Base-by-base conservation (phyloP, 2,329 filamentous ascomycete species). In the Stachybotrys chlorohalonatus region DNA sequence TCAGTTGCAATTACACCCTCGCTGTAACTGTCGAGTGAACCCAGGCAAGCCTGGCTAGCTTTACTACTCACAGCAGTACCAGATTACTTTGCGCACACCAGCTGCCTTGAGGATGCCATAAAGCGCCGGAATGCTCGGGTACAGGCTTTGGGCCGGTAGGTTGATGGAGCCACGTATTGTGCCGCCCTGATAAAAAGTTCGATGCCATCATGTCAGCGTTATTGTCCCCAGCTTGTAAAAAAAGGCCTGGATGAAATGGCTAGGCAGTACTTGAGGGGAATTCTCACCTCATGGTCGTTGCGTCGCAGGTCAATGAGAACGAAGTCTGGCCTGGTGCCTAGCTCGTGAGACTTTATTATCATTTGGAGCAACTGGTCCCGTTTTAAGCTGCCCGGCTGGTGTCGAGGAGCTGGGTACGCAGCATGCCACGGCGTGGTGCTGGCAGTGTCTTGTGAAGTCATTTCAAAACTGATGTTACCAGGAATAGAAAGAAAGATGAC, bases 131-230 rank as follows among this genome's bases (percentile, higher is more conserved):
- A 79, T 68, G 4, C 68, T 71, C 0, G 71, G 69, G 47, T 72
- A 73, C 3, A 80, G 61, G 53, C 69, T 74, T 56, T 79, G 75
- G 1, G 76, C 76, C 0, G 76, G 76, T 5, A 80, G 67, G 58
- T 80, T 79, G 61, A 84, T 68, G 2, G 80, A 81, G 1, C 73
- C 73, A 11, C 68, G 70, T 59, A 84, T 81, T 0, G 77, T 80
- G 49, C 81, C 81, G 47, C 82, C 81, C 80, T 81, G 56, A 17
- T n/a, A 24, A 50, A 8, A 31, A 53, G 16, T 24, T 13, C 3
- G 36, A 42, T 42, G 13, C 13, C 36, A 42, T 42, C 36, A 3
- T 42, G 36, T 42, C 36, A 42, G 36, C 36, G 36, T 13, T 9
- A 9, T 42, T 42, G 36, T 42, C 36, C 9, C 36, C 13, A 9